Percentiles rank a stretch among this genome's conserved stretches.
These are phyloP conservation scores for Hypoxylon rubiginosum DNA, from an alignment of 2,329 filamentous ascomycete species.

Conservation along the genomic window DNA sequence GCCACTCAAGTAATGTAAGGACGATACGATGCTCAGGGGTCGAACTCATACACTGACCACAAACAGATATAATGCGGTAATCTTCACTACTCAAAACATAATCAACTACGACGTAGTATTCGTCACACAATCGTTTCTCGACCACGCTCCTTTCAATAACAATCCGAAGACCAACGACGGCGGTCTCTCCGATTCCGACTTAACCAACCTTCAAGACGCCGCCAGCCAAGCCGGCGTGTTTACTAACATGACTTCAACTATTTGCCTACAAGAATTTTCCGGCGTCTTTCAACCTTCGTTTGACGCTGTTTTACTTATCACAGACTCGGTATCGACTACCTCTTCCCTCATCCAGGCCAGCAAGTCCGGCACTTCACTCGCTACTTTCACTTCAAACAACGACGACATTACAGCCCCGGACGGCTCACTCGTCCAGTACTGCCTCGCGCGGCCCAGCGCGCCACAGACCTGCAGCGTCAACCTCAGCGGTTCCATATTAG, in stretches of 20 bases:
- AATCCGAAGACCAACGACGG: conserved; percentile 53
- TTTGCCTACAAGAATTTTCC: conserved; percentile 53
- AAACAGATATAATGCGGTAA: conserved; percentile 65
- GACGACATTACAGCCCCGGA: conserved; percentile 42
- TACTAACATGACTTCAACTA: conserved; percentile 49
- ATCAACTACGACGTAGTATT: conserved; percentile 50
- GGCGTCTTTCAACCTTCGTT: conserved; percentile 52
- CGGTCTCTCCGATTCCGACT: conserved; percentile 52
- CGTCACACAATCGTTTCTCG: conserved; percentile 54
- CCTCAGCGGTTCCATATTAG: conserved; percentile 60
- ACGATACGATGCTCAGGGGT: background rate
- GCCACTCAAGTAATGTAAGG: conserved; percentile 65
- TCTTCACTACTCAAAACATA: conserved; percentile 58
- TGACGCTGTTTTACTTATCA: conserved; percentile 54
- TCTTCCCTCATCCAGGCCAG: conserved; percentile 54
- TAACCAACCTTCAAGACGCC: conserved; percentile 54
- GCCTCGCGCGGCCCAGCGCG: conserved; percentile 50
- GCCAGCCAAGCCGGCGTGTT: conserved; percentile 43
- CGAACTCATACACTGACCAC: conserved; percentile 34
- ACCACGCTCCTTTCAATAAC: conserved; percentile 56
- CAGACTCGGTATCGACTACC: conserved; percentile 45
- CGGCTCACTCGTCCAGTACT: conserved; percentile 49
- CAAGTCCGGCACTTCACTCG: conserved; percentile 45
- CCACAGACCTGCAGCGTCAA: conserved; percentile 56
- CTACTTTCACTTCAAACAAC: conserved; percentile 39